A percentile compares a stretch with the other conserved stretches of the same genome.
phyloP scores from a whole-genome alignment of 2,329 filamentous ascomycete genomes.

The Akanthomyces muscarius region DNA sequence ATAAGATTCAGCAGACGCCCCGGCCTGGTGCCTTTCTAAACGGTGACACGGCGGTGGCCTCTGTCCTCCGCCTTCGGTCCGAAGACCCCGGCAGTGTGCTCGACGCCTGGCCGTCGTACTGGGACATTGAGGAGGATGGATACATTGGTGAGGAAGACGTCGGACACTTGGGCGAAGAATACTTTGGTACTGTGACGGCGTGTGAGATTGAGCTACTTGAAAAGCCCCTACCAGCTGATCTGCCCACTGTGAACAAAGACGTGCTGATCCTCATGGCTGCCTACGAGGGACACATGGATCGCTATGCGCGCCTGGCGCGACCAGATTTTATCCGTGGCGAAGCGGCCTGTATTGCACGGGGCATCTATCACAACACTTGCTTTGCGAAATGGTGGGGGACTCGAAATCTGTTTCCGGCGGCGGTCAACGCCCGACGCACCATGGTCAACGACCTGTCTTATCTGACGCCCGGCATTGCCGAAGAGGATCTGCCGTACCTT shows the following conservation, averaged over 20 bases:
- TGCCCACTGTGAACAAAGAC: slow-evolving; percentile 36
- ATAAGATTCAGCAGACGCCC: slow-evolving; percentile 20
- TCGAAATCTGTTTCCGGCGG: slow-evolving; percentile 9
- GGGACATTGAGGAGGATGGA: slow-evolving; percentile 7
- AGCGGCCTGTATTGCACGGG: slow-evolving; percentile 27
- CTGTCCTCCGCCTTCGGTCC: neutral
- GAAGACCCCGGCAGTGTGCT: neutral
- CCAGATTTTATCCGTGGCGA: slow-evolving; percentile 27
- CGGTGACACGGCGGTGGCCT: slow-evolving; percentile 28
- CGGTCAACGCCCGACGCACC: slow-evolving; percentile 26
- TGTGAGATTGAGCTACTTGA: neutral
- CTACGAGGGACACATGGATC: slow-evolving; percentile 36
- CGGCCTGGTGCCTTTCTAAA: slow-evolving; percentile 27
- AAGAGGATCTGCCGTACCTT: neutral
- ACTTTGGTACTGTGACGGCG: slow-evolving; percentile 19
- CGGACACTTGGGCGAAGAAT: neutral
- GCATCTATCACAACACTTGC: slow-evolving; percentile 35
- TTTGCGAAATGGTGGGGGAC: slow-evolving; percentile 33
- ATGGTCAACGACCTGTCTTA: slow-evolving; percentile 28
- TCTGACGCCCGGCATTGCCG: neutral
- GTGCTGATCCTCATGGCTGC: slow-evolving; percentile 35
- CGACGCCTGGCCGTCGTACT: slow-evolving; percentile 22
- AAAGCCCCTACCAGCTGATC: slow-evolving; percentile 31
- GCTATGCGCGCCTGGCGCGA: slow-evolving; percentile 33
- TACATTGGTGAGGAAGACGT: neutral